phyloP scores from a whole-genome alignment of 805 yeast genomes.

The Candida nanaspora region DNA sequence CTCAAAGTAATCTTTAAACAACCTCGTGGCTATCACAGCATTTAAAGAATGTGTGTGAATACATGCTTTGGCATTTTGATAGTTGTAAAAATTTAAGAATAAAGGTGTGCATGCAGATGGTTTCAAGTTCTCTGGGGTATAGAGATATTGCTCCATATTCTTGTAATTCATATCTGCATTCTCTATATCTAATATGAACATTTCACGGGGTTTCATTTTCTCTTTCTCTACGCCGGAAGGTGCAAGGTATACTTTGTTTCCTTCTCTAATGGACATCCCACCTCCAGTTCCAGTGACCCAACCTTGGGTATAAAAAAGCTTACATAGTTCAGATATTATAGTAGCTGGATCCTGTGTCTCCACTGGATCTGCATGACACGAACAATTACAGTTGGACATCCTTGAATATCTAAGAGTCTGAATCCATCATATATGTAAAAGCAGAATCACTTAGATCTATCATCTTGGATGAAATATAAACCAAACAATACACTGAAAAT shows the following conservation, averaged over 20 bases:
- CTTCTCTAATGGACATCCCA: constrained; percentile 71
- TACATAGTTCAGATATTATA: constrained; percentile 75
- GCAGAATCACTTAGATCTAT: too few species aligned
- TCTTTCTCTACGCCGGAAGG: constrained; percentile 98
- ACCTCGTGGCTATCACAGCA: constrained; percentile 73
- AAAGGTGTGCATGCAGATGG: constrained; percentile 95
- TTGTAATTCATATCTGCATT: constrained; percentile 20
- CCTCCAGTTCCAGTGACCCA: constrained; percentile 98
- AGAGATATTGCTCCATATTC: constrained; percentile 31
- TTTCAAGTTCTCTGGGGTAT: constrained; percentile 60
- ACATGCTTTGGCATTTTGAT: constrained; percentile 81
- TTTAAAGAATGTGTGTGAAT: constrained; percentile 91
- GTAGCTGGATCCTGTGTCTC: constrained; percentile 62
- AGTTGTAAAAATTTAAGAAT: constrained; percentile 61
- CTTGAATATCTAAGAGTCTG: too few species aligned
- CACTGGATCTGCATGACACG: not conserved
- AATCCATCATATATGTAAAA: too few species aligned
- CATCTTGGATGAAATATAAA: too few species aligned
- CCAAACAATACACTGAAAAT: too few species aligned
- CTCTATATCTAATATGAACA: constrained; percentile 66
- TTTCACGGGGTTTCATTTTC: constrained; percentile 69
- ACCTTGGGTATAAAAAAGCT: constrained; percentile 65
- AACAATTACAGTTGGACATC: not conserved
- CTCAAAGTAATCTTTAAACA: constrained; percentile 63
- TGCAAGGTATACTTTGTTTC: constrained; percentile 61